Evolutionary conservation across 306 rosid genomes (phyloP), one percentile per base, ranked within the genome.

Genomic region (Trichosanthes truncata): DNA sequence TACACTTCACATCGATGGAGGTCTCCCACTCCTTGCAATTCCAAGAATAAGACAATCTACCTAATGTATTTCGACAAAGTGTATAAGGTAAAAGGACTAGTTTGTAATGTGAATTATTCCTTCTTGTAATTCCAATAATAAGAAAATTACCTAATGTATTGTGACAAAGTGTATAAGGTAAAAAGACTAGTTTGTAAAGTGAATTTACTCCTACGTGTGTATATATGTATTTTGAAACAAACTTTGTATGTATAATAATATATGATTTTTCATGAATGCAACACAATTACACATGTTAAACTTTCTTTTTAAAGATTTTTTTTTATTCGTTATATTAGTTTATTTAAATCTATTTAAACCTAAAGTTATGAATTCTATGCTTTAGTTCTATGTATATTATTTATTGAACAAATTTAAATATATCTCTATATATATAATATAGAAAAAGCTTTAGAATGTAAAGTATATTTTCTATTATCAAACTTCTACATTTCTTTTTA

Each of bases 1-100:
- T 79, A 93, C 98, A 0, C 95, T 93, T 78, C 98, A 93, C 80
- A 83, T 93, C 67, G 87, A 89, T 29, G 92, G 89, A 59, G 92
- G 89, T 1, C 98, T 91, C 46, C 88, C 86, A 12, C 84, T 91
- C 2, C 40, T 18, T 74, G 97, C 93, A 62, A 59, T 86, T 79
- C 71, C 83, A 23, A 91, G 93, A 87, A 59, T 48, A 14, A 55
- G 14, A 12, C 55, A 25, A 51, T 5, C 4, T 7, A 8, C 77
- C 4, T 33, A 40, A 69, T 29, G 67, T 55, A 11, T 6, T 20
- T 7, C 41, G 21, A 63, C 8, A 31, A 33, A 29, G 18, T 63
- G 33, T 14, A 26, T 3, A 26, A 14, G 23, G 59, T 59, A 10
- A 23, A 25, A 3, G 65, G 5, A 10, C 35, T 9, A 23, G 7